phyloP scores from a whole-genome alignment of 371 early-diverging fungal species.

The Actinomucor elegans region DNA sequence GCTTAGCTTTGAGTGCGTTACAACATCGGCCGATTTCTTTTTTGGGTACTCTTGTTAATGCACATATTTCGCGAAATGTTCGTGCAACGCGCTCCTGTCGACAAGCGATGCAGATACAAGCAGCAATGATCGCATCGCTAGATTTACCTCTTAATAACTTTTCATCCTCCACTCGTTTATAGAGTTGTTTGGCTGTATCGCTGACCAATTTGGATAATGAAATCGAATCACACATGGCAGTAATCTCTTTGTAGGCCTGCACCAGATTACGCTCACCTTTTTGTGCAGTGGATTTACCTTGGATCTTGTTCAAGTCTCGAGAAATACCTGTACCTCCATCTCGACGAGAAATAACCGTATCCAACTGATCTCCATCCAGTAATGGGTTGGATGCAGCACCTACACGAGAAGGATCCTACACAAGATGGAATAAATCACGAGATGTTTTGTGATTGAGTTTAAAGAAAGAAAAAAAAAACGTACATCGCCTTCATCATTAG shows the following conservation, averaged over 20 bases:
- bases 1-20: constrained; percentile 72
- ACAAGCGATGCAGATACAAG: constrained; percentile 98
- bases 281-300: constrained; percentile 70
- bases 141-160: constrained; percentile 90
- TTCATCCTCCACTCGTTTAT: constrained; percentile 87
- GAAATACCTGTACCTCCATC: constrained; percentile 83
- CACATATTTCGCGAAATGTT: constrained; percentile 98
- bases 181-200: constrained; percentile 95
- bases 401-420: constrained; percentile 96
- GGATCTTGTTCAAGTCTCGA: constrained; percentile 73
- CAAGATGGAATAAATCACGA: not conserved
- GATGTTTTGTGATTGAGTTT: not conserved
- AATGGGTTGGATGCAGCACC: constrained; percentile 94
- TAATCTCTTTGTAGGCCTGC: constrained; percentile 92
- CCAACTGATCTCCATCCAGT: constrained; percentile 86
- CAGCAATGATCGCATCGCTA: constrained; percentile 92
- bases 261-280: constrained; percentile 83
- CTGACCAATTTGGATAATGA: constrained; percentile 83
- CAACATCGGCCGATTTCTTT: constrained; percentile 90
- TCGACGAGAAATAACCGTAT: constrained; percentile 84
- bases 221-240: constrained; percentile 89
- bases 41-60: constrained; percentile 91
- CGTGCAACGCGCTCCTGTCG: constrained; percentile 90
- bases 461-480: constrained; percentile 16
- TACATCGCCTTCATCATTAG: constrained; percentile 90